Evolutionary conservation across 495 filamentous ascomycete species (phyloP).

Genomic region (Hypoxylon intermedium): DNA sequence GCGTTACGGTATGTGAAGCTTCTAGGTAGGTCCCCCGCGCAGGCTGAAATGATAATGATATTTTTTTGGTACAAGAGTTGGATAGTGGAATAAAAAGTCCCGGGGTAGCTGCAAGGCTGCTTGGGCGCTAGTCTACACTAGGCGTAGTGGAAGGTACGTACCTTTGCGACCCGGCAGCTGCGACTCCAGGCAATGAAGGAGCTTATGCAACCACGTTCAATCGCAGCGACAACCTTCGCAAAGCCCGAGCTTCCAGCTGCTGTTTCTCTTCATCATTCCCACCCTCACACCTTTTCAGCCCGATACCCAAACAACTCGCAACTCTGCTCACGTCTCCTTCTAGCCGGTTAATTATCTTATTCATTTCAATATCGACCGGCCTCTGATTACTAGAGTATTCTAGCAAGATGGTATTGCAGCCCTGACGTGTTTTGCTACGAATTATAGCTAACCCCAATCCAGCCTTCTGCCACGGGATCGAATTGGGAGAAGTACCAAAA

Average conservation of each 20-base stretch:
- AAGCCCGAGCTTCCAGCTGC: conserved; percentile 13
- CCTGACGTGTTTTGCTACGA: conserved; percentile 4
- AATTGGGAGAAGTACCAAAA: conserved; percentile 99
- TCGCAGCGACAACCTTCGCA: conserved; percentile 22
- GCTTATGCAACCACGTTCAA: conserved; percentile 37
- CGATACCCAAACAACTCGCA: conserved; percentile 20
- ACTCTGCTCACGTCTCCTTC: neutral
- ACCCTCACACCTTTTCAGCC: too few species aligned
- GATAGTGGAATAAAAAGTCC: conserved; percentile 14
- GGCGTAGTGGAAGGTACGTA: conserved; percentile 18
- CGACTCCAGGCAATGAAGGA: conserved; percentile 37
- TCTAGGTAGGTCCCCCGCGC: conserved; percentile 18
- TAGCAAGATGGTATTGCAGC: conserved; percentile 37
- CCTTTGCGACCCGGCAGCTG: conserved; percentile 17
- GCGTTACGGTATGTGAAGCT: conserved; percentile 3
- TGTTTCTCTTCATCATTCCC: conserved; percentile 5
- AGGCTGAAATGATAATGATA: conserved; percentile 20
- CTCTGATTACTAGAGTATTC: conserved; percentile 4
- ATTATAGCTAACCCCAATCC: conserved; percentile 15
- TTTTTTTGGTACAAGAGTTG: conserved; percentile 16
- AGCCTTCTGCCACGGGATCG: conserved; percentile 89
- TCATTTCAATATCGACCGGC: conserved; percentile 33
- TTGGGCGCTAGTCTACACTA: conserved; percentile 9
- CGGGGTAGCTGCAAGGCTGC: conserved; percentile 44
- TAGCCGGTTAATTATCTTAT: conserved; percentile 13